Evolutionary conservation across 495 filamentous ascomycete species (phyloP).

Genomic region (Penicillium tannophilum): DNA sequence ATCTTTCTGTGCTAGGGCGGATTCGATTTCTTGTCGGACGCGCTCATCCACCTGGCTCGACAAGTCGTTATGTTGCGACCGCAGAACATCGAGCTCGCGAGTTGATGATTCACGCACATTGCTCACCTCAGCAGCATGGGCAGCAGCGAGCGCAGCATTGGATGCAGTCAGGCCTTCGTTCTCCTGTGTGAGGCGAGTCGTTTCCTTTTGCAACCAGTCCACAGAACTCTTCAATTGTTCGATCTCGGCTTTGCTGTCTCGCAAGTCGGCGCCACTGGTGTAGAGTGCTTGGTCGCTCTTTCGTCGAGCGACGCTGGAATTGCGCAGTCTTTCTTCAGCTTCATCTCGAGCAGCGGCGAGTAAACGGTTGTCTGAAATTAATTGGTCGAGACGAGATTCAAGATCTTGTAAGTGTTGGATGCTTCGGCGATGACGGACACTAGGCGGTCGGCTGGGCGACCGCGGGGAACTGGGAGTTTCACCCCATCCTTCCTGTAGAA

Average conservation of each 20-base stretch:
- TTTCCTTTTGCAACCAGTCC: constrained; percentile 76
- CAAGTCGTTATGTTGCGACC: constrained; percentile 59
- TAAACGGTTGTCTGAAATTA: constrained; percentile 77
- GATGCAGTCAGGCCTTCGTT: constrained; percentile 73
- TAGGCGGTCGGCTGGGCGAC: constrained; percentile 94
- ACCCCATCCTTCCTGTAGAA: constrained; percentile 83
- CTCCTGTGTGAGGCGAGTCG: constrained; percentile 68
- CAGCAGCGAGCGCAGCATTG: constrained; percentile 65
- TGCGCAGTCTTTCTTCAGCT: constrained; percentile 62
- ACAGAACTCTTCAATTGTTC: constrained; percentile 75
- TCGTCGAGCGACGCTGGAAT: constrained; percentile 57
- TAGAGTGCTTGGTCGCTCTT: constrained; percentile 59
- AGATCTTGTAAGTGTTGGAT: constrained; percentile 90
- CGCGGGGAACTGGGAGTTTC: constrained; percentile 87
- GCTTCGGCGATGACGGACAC: constrained; percentile 92
- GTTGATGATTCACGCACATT: constrained; percentile 52
- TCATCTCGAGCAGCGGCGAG: constrained; percentile 71
- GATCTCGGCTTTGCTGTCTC: constrained; percentile 73
- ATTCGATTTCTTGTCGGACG: constrained; percentile 61
- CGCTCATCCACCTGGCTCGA: constrained; percentile 64
- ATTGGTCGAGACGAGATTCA: constrained; percentile 71
- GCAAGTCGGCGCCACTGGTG: constrained; percentile 55
- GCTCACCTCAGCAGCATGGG: constrained; percentile 65
- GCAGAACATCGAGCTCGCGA: constrained; percentile 65
- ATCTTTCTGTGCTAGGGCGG: constrained; percentile 70